Base-by-base conservation (phyloP, 2,329 filamentous ascomycete species). In the Fusarium goolgardi region DNA sequence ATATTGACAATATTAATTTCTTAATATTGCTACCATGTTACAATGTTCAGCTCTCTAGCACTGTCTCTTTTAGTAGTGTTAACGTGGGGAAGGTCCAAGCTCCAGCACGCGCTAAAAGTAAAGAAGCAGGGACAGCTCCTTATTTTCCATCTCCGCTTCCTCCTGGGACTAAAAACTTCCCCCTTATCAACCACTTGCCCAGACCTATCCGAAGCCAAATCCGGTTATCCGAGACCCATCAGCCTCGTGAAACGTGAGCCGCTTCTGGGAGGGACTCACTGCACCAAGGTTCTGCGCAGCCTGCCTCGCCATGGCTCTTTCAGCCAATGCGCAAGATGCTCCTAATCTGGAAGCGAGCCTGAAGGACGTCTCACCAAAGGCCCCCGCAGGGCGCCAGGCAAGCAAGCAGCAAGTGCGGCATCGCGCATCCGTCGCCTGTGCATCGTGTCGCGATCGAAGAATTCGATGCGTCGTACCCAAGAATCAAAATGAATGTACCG, bases 391-490 rank as follows among this genome's bases (percentile, higher is more conserved):
- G 6, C 73, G 75, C 6, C 74, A 73, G 21, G 67, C 74, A 23
- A 75, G 25, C 43, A 81, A 80, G 52, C 76, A 77, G 32, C 78
- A 81, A 55, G 71, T 81, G 27, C 78, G 81, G 16, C 81, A 82
- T 63, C 76, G 85, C 58, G 85, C 85, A 29, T 86, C 84, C 4
- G 82, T 86, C 58, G 85, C 85, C 12, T 87, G 85, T 74, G 83
- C 82, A 5, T 83, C 84, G 6, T 87, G 85, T 69, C 80, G 85
- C 57, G 81, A 82, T 59, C 73, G 80, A 39, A 76, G 78, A 58
- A 78, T 79, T 54, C 75, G 85, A 71, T 87, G 85, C 64, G 85
- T 87, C 4, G 84, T 87, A 12, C 84, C 82, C 43, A 79, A 83
- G 41, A 84, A 84, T 15, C 80, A 85, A 61, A 76, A 76, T 12